Evolutionary conservation across 2,329 filamentous ascomycete genomes (phyloP), one percentile per base, ranked within the genome.

Genomic region (Orbilia blumenaviensis): DNA sequence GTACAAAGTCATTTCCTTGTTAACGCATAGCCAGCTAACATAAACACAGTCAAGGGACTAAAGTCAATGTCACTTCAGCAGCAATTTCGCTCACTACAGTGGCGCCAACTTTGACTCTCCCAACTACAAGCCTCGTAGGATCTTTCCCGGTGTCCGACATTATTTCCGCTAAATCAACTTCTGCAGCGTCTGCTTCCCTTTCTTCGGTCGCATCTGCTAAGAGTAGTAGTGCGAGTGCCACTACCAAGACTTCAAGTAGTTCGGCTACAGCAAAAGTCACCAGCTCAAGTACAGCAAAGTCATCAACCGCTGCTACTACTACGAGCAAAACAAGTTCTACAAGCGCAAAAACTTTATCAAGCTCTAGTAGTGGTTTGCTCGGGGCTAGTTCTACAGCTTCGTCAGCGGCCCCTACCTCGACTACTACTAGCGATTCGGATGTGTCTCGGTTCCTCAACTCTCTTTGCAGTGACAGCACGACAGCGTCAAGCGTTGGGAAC

Each of bases 101-200:
- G 4, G 14, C 58, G 12, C 63, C 71, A 21, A 63, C 44, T 2
- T 42, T 68, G 3, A 61, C 63, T 1, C 25, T 76, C 2, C 71
- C 64, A 27, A 48, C 63, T 2, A 64, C 63, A 8, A 68, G 56
- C 18, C 23, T 68, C 6, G 27, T 68, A 10, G 64, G 64, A n/a
- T 68, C 63, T 12, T 76, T 76, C 63, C 56, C 64, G 32, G 64
- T 76, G n/a, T 76, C 71, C 5, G 46, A 50, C 7, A 34, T 68
- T 18, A 25, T 54, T 21, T 64, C 71, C 21, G 71, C 34, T 2
- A 52, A 58, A 16, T 58, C 38, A 3, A 76, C 64, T 42, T 29
- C 44, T 10, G 58, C 46, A 16, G 63, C 71, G n/a, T 68, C 71
- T 12, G 54, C 46, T 2, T 66, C 50, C 10, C 46, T 42, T 23